Evolutionary conservation across 1,284 basidiomycete species (phyloP), one percentile per base, ranked within the genome.

Genomic region (Puccinia coronata): DNA sequence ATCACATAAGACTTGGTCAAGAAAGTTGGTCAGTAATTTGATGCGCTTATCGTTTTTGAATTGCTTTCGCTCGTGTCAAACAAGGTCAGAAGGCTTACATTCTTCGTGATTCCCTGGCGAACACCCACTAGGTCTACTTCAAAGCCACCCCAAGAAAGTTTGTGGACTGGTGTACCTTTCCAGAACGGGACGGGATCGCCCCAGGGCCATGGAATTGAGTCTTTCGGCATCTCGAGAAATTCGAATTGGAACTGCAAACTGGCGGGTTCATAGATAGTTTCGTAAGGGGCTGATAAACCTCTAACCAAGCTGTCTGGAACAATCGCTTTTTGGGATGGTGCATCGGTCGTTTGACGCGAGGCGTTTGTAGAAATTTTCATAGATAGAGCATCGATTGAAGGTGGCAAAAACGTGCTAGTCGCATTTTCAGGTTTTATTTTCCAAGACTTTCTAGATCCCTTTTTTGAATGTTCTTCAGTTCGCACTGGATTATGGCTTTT

Each of bases 61-160:
- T 36, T 39, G 34, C 34, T 18, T 31, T 23, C 31, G 36, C 41
- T 8, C 55, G 3, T 39, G 31, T 36, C 11, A 51, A 36, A 36
- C 41, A 67, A 20, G 39, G 75, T 16, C n/a, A 16, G 23, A 69
- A 39, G 11, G 82, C 83, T 43, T 34, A 84, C 83, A 28, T 82
- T 80, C 25, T 67, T 80, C 59, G 82, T 75, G 18, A 82, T 41
- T 2, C 65, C 67, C 43, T 63, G 83, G 28, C 83, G 79, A 0
- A 83, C 69, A 25, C 83, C 83, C 9, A 84, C 83, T 0, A 84
- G 47, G 70, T 84, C 84, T 1, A 78, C 82, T 72, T 84, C 84
- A 74, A 84, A 84, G 0, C 84, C 84, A n/a, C 84, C 84, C 82
- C 83, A 84, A 55, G 79, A 74, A 47, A 84, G 71, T 57, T 79